Base-by-base conservation (phyloP, 1,284 basidiomycete genomes). In the Vanrija sp. region DNA sequence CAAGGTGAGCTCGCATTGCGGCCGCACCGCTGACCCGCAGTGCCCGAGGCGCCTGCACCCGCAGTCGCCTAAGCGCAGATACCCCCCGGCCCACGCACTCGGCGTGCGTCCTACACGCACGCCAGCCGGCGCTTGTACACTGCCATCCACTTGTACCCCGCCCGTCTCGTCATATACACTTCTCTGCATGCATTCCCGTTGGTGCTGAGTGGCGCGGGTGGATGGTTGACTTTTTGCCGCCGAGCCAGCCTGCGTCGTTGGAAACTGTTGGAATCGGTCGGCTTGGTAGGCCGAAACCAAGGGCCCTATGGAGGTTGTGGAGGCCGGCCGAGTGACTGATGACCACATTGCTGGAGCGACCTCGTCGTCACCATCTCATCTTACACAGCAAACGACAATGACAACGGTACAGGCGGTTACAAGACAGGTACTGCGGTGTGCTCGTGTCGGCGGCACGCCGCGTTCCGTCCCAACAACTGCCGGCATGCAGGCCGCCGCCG, bases 21-120 rank as follows among this genome's bases (percentile, higher is more conserved):
- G 39, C 8, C 57, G 29, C 21, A 5, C 34, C 0, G 19, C 49
- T 47, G 23, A 42, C 49, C n/a, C 23, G n/a, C 57, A 61, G 66
- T 65, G 57, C 70, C 70, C 48, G 69, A 72, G 54, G 56, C 60
- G 15, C 54, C 68, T 25, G 58, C 64, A n/a, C 62, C 66, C 43
- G 64, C 67, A n/a, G 61, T 65, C 53, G 60, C 58, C 44, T 57
- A 54, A 48, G 51, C 52, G 49, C 34, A 15, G 12, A 15, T 12
- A 34, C 12, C 34, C 34, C 10, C 34, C 12, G 10, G 14, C 34
- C 34, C 40, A 42, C 40, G 9, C 40, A 42, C n/a, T 42, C 12
- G 34, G 34, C 34, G 34, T 34, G 9, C 34, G 5, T 14, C 10
- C 34, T 14, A 12, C 29, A 34, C 29, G 38, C 38, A 6, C 16